These are phyloP conservation scores for Tetrahymena thermophila DNA, from an alignment of 73 alveolate species.

Conservation along the genomic window DNA sequence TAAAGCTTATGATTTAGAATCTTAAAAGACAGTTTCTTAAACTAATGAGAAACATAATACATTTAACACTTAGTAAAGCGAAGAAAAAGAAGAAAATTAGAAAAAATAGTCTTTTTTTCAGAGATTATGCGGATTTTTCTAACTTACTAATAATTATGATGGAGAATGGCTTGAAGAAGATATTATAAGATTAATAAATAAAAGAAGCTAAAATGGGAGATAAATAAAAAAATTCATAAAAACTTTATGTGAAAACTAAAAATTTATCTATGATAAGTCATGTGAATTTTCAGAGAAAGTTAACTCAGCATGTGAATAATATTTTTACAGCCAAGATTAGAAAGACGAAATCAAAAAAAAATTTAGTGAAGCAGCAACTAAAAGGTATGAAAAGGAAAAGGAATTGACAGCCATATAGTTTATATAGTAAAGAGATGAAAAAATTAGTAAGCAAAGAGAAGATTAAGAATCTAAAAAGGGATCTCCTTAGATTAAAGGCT, in stretches of 20 bases:
- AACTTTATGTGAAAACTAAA: neutral
- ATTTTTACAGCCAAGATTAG: neutral
- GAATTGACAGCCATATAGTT: neutral
- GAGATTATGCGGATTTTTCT: neutral
- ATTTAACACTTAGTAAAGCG: neutral
- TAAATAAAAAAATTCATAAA: neutral
- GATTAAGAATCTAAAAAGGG: neutral
- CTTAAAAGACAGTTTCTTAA: neutral
- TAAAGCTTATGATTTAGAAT: neutral
- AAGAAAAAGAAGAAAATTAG: neutral
- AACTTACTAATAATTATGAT: neutral
- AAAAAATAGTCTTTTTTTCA: neutral
- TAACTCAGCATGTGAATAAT: neutral
- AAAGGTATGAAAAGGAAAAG: neutral
- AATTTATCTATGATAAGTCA: neutral
- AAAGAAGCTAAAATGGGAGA: neutral
- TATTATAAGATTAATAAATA: neutral
- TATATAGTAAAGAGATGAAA: neutral
- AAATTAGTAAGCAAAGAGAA: neutral
- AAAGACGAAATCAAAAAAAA: neutral
- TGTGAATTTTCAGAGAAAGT: neutral
- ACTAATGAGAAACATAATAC: neutral
- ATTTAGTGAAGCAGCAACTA: neutral
- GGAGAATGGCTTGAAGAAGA: neutral
- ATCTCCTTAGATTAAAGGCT: neutral